Percentiles rank a stretch among this genome's conserved stretches.
Evolutionary conservation across 148 eudicot species (phyloP).

Genomic region (Spergularia bocconei): DNA sequence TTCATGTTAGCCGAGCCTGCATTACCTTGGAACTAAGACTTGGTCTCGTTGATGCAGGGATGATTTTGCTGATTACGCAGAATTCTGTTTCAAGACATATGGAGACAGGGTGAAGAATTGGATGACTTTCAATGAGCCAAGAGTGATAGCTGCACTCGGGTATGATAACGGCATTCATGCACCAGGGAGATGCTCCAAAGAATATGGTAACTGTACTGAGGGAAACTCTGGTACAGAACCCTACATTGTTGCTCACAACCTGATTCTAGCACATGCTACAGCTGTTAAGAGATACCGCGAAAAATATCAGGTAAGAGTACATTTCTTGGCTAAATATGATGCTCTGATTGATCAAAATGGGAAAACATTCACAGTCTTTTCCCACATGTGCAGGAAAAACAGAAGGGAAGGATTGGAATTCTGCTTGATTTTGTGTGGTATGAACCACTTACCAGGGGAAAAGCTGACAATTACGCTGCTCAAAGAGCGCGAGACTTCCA

Average conservation of each 20-base stretch:
- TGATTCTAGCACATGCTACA: slow-evolving; percentile 73
- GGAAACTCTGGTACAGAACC: slow-evolving; percentile 95
- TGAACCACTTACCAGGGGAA: slow-evolving; percentile 75
- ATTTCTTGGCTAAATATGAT: neutral
- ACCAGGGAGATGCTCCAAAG: slow-evolving; percentile 82
- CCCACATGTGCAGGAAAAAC: slow-evolving; percentile 41
- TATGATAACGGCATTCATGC: slow-evolving; percentile 66
- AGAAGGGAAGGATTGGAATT: slow-evolving; percentile 87
- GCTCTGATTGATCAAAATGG: neutral
- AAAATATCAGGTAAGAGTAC: slow-evolving; percentile 59
- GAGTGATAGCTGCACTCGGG: slow-evolving; percentile 83
- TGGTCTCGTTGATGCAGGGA: slow-evolving; percentile 44
- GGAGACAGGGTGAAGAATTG: slow-evolving; percentile 96
- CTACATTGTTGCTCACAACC: slow-evolving; percentile 79
- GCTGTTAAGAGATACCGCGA: slow-evolving; percentile 86
- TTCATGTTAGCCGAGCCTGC: no score
- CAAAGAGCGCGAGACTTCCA: slow-evolving; percentile 97
- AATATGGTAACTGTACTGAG: slow-evolving; percentile 67
- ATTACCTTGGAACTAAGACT: no score
- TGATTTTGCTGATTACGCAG: slow-evolving; percentile 89
- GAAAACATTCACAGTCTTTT: neutral
- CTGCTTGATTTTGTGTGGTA: slow-evolving; percentile 91
- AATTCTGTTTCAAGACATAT: slow-evolving; percentile 86
- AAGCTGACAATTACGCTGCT: slow-evolving; percentile 73
- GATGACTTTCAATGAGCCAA: slow-evolving; percentile 90